Base-by-base conservation (phyloP, 176 grass and related monocot species). In the Eragrostis curvula region DNA sequence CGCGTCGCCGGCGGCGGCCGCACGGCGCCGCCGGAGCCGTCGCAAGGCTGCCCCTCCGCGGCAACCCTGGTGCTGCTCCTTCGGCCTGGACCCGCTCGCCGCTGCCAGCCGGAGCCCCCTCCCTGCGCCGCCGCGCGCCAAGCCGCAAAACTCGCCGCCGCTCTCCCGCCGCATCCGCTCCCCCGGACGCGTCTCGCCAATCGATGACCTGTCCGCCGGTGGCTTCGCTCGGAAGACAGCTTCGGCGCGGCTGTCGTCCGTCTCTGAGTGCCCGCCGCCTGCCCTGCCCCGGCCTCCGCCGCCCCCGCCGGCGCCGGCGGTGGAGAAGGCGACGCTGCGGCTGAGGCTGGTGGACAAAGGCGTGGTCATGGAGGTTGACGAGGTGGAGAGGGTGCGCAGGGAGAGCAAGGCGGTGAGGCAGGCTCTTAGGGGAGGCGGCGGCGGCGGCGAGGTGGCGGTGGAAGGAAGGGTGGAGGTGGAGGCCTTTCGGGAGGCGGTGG, bases 21-120 rank as follows among this genome's bases (percentile, higher is more conserved):
- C 61, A 36, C 65, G 21, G 44, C 85, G 70, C 57, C 85, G 80
- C 29, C 77, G 50, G 71, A 90, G 43, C 49, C 60, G 63, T n/a
- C 66, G 63, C 11, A 83, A 79, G 8, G 79, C 56, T 2, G 75
- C 85, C 10, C 57, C 43, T 0, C 83, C 81, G 6, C 90, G 79
- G 36, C 85, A 84, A 50, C 85, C 93, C 3, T 96, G 93, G 93
- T 96, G 90, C 59, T 96, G 90, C 82, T 96, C 93, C 66, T 90
- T 90, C 39, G 85, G 79, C 81, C 74, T 96, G 59, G 90, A 88
- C 30, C 87, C 87, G 8, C 83, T 85, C 67, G 56, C 67, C 79
- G 25, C 85, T 59, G 17, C 79, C 80, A 24, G 75, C 78, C 21
- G 85, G 63, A 85, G 73, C 87, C 41, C 88, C 21, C 84, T 89